A percentile compares a stretch with the other conserved stretches of the same genome.
Evolutionary conservation across 1,284 basidiomycete species (phyloP).

Genomic region (Trichosporon sp.): DNA sequence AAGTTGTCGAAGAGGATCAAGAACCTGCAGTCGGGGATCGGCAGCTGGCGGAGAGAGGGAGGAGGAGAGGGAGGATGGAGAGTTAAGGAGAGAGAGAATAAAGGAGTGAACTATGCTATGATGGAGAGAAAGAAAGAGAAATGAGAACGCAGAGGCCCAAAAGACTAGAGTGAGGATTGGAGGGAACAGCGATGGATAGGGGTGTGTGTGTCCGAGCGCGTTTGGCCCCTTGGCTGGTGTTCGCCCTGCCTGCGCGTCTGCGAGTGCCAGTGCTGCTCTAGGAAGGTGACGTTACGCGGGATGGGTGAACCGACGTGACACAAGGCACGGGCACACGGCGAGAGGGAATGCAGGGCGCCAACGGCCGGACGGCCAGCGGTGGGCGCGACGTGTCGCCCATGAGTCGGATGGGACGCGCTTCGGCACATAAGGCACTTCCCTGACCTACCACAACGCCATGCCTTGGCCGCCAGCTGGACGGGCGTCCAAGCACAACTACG

Average conservation of each 20-base stretch:
- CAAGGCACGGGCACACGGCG: background rate
- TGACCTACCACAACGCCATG: background rate
- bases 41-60: conserved; percentile 1
- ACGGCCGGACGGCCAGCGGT: no score
- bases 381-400: background rate
- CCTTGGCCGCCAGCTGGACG: background rate
- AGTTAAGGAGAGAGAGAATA: background rate
- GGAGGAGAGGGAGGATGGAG: background rate
- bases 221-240: background rate
- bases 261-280: background rate
- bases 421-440: conserved; percentile 1
- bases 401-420: conserved; percentile 1
- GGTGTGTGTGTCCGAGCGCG: conserved; percentile 5
- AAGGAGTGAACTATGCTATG: background rate
- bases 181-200: background rate
- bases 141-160: background rate
- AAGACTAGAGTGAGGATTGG: background rate
- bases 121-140: conserved; percentile 1
- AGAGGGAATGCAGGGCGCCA: background rate
- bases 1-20: background rate
- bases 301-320: conserved; percentile 2
- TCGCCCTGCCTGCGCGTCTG: background rate
- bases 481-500: background rate
- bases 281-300: conserved; percentile 8
- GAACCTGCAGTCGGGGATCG: background rate